Conservation (phyloP, 768 basidiomycete species). For the Dendrothele bispora region DNA sequence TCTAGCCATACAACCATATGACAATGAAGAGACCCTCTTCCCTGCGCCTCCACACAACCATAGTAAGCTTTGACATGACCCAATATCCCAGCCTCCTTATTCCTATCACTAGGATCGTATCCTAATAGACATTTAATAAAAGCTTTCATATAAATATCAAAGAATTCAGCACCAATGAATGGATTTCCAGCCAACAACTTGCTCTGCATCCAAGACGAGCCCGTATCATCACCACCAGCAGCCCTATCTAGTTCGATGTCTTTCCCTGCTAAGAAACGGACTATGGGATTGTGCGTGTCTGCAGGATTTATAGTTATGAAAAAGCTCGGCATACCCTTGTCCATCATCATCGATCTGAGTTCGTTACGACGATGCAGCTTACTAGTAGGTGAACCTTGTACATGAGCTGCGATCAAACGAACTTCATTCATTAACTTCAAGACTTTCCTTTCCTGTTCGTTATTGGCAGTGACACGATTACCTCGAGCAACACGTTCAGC, state of each 20-base stretch:
- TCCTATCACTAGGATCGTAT: slow-evolving; percentile 10
- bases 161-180: slow-evolving; percentile 10
- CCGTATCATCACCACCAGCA: not conserved
- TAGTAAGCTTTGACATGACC: slow-evolving; percentile 13
- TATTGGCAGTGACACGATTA: slow-evolving; percentile 3
- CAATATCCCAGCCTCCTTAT: not conserved
- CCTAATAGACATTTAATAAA: slow-evolving; percentile 13
- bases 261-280: slow-evolving; percentile 10
- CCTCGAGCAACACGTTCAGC: slow-evolving; percentile 11
- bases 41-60: slow-evolving; percentile 23
- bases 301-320: slow-evolving; percentile 15
- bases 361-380: not conserved
- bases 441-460: slow-evolving; percentile 16
- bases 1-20: slow-evolving; percentile 28
- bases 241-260: slow-evolving; percentile 8
- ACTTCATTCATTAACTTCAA: slow-evolving; percentile 20
- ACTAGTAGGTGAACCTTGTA: slow-evolving; percentile 8
- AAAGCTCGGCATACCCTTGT: slow-evolving; percentile 10
- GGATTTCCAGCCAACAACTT: slow-evolving; percentile 17
- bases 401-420: not conserved
- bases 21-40: slow-evolving; percentile 23
- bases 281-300: slow-evolving; percentile 12
- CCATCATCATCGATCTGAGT: slow-evolving; percentile 10
- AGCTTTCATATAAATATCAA: slow-evolving; percentile 13
- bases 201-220: slow-evolving; percentile 1